A percentile compares a stretch with the other conserved stretches of the same genome.
phyloP scores from a whole-genome alignment of 345 rosid species.

The Eucalyptus sp. region DNA sequence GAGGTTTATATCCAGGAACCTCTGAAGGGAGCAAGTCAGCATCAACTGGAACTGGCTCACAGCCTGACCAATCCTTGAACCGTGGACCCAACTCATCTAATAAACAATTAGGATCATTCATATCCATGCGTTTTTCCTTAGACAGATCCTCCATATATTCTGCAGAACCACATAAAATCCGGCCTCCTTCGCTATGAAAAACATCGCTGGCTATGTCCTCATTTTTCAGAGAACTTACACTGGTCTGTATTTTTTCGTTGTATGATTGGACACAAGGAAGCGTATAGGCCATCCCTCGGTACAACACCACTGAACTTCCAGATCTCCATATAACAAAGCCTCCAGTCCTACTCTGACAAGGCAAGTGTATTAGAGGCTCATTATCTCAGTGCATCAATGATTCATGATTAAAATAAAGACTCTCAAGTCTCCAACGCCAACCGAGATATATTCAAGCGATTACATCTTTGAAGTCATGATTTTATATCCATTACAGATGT shows the following conservation, averaged over 20 bases:
- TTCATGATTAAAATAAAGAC: not conserved
- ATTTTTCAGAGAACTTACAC: not conserved
- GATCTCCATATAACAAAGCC: slow-evolving; percentile 96
- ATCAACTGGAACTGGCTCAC: slow-evolving; percentile 88
- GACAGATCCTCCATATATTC: slow-evolving; percentile 38
- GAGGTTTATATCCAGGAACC: slow-evolving; percentile 56
- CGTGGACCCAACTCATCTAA: slow-evolving; percentile 84
- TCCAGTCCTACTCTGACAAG: slow-evolving; percentile 64
- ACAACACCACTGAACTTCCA: slow-evolving; percentile 81
- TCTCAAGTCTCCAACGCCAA: not conserved
- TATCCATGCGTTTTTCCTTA: slow-evolving; percentile 40
- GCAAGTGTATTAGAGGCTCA: not conserved
- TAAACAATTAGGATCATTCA: slow-evolving; percentile 45
- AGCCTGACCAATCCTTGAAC: slow-evolving; percentile 83
- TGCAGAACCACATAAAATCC: slow-evolving; percentile 17
- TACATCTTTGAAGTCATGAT: not conserved
- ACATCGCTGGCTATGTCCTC: not conserved
- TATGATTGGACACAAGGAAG: slow-evolving; percentile 59
- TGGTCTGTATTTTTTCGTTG: slow-evolving; percentile 23
- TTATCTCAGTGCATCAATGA: not conserved
- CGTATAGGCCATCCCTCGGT: slow-evolving; percentile 71
- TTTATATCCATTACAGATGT: not conserved
- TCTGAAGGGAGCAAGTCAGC: slow-evolving; percentile 79
- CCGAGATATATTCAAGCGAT: not conserved
- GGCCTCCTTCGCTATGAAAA: not conserved